Percentiles rank a stretch among this genome's conserved stretches.
Evolutionary conservation across 2,329 filamentous ascomycete genomes (phyloP).

Genomic region (Fusarium sp.): DNA sequence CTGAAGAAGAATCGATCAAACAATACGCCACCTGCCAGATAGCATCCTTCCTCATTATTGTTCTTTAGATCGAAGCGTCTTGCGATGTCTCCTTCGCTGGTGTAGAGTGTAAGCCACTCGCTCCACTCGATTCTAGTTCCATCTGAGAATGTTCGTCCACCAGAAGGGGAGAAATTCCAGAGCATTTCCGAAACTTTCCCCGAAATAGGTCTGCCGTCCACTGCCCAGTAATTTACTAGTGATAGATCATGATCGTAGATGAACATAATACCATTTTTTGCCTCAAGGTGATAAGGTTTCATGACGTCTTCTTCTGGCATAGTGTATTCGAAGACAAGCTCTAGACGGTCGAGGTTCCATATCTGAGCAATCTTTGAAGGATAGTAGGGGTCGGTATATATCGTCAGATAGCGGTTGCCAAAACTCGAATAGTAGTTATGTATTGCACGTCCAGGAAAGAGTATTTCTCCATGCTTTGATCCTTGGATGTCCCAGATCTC

Average conservation of each 20-base stretch:
- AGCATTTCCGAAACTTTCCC: background rate
- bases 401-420: background rate
- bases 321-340: background rate
- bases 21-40: background rate
- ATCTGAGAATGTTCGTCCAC: background rate
- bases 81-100: background rate
- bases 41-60: background rate
- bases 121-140: background rate
- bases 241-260: background rate
- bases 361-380: background rate
- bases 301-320: background rate
- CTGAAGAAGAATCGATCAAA: constrained; percentile 20
- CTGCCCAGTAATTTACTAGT: background rate
- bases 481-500: constrained; percentile 19
- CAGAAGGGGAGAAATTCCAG: background rate
- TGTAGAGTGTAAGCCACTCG: background rate
- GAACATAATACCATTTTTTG: background rate
- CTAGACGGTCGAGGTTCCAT: constrained; percentile 9
- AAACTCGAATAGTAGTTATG: background rate
- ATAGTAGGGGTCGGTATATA: background rate
- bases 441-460: background rate
- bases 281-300: background rate
- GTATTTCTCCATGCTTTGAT: background rate
- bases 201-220: background rate
- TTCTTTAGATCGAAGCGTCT: background rate